Conservation (phyloP, 768 basidiomycete species). For the Auriscalpium orientale region DNA sequence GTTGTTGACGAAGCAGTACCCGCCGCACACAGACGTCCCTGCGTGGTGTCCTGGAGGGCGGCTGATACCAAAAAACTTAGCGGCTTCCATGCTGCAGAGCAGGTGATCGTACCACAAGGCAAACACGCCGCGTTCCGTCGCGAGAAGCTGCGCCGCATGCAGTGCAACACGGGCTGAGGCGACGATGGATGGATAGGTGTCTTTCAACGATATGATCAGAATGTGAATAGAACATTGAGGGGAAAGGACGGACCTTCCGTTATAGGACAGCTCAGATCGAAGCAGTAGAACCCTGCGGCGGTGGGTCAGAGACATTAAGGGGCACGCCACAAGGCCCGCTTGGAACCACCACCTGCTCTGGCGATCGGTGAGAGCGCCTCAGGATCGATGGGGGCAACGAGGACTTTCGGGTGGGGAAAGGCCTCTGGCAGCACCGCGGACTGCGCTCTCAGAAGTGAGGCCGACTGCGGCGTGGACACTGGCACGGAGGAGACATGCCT, state of each 20-base stretch:
- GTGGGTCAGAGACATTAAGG: not conserved
- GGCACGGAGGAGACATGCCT: slow-evolving; percentile 5
- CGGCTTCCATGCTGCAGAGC: not conserved
- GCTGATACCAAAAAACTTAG: slow-evolving; percentile 1
- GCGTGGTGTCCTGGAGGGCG: slow-evolving; percentile 30
- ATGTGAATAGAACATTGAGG: not conserved
- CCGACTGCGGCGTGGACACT: not conserved
- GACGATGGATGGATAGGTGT: slow-evolving; percentile 22
- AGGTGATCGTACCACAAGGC: slow-evolving; percentile 17
- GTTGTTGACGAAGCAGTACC: slow-evolving; percentile 30
- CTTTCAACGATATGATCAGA: slow-evolving; percentile 2
- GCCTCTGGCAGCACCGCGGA: slow-evolving; percentile 25
- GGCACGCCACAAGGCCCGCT: not conserved
- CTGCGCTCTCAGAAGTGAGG: slow-evolving; percentile 5
- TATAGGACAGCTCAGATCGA: slow-evolving; percentile 27
- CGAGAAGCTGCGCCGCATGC: slow-evolving; percentile 16
- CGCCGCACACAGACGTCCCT: slow-evolving; percentile 21
- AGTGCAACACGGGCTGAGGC: slow-evolving; percentile 22
- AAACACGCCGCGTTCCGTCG: slow-evolving; percentile 12
- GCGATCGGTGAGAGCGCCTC: slow-evolving; percentile 14
- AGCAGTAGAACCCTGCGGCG: slow-evolving; percentile 22
- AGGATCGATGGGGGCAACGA: not conserved
- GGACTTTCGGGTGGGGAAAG: slow-evolving; percentile 21
- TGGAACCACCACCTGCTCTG: slow-evolving; percentile 15
- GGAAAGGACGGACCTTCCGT: slow-evolving; percentile 17